Conservation (phyloP, 2,329 filamentous ascomycete species). For the Cordyceps tenuipes region DNA sequence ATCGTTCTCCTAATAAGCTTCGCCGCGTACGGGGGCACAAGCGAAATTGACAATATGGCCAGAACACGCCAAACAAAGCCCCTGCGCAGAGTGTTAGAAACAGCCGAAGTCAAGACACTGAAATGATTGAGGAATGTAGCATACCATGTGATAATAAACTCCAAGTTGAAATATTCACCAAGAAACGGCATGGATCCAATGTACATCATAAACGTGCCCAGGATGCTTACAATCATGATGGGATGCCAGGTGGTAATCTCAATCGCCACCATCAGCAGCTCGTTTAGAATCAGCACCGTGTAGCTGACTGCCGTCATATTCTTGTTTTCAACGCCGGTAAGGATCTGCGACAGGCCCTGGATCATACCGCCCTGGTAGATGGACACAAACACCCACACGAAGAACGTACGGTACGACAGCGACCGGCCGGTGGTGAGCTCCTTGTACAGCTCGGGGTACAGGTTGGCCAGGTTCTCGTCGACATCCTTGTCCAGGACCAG, state of each 20-base stretch:
- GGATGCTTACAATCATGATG: slow-evolving; percentile 75
- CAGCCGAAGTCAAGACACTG: background rate
- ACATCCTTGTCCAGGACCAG: slow-evolving; percentile 93
- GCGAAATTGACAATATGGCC: slow-evolving; percentile 69
- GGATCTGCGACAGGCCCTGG: slow-evolving; percentile 83
- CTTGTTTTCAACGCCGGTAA: slow-evolving; percentile 66
- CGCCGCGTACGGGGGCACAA: slow-evolving; percentile 79
- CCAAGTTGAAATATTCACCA: slow-evolving; percentile 80
- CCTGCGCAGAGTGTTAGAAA: slow-evolving; percentile 32
- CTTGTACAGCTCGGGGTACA: slow-evolving; percentile 96
- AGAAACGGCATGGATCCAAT: slow-evolving; percentile 78
- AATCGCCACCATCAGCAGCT: slow-evolving; percentile 93
- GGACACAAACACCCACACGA: slow-evolving; percentile 90
- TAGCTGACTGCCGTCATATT: slow-evolving; percentile 87
- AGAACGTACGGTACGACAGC: slow-evolving; percentile 88
- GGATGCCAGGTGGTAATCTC: slow-evolving; percentile 97
- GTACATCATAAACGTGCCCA: slow-evolving; percentile 77
- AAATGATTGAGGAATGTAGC: slow-evolving; percentile 19
- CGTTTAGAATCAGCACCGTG: slow-evolving; percentile 85
- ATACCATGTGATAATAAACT: slow-evolving; percentile 63
- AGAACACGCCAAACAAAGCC: slow-evolving; percentile 83
- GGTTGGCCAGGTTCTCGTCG: slow-evolving; percentile 82
- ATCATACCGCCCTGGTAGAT: slow-evolving; percentile 95
- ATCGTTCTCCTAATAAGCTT: slow-evolving; percentile 79
- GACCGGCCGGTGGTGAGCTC: slow-evolving; percentile 86